phyloP scores from a whole-genome alignment of 192 early-diverging fungal species.

The Pilobolus umbonatus region DNA sequence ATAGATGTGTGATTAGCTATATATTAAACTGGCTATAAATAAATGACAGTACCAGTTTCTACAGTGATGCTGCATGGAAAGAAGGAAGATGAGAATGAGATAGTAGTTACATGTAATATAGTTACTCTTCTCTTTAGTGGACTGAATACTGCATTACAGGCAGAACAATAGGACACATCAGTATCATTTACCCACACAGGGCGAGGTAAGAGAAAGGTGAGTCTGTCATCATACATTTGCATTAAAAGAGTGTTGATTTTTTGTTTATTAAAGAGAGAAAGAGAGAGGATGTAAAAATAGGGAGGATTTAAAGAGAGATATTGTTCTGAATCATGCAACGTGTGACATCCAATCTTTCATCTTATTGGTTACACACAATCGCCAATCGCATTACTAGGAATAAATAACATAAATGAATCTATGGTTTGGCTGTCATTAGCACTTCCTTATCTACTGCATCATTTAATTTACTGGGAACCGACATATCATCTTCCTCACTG shows the following conservation, averaged over 20 bases:
- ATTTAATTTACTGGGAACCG: background rate
- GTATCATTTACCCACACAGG: slow-evolving; percentile 48
- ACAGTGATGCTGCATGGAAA: slow-evolving; percentile 50
- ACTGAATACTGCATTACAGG: slow-evolving; percentile 39
- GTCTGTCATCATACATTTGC: slow-evolving; percentile 19
- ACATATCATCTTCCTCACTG: background rate
- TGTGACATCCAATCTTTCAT: background rate
- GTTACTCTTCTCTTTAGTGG: slow-evolving; percentile 44
- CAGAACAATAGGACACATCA: slow-evolving; percentile 39
- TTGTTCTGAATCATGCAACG: background rate
- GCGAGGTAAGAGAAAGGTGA: slow-evolving; percentile 41
- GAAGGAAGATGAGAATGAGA: background rate
- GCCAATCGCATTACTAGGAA: background rate
- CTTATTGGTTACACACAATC: background rate
- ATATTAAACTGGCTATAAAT: background rate
- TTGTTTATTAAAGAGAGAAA: background rate
- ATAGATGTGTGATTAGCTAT: background rate
- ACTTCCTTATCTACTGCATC: no score
- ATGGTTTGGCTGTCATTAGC: no score
- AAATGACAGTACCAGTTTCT: slow-evolving; percentile 44
- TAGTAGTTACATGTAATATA: background rate
- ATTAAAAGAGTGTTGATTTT: slow-evolving; percentile 5
- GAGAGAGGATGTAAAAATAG: slow-evolving; percentile 1
- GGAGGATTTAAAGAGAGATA: background rate
- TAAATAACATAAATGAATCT: no score